Evolutionary conservation across 2,329 filamentous ascomycete species (phyloP).

Genomic region (Cladosporium sp.): DNA sequence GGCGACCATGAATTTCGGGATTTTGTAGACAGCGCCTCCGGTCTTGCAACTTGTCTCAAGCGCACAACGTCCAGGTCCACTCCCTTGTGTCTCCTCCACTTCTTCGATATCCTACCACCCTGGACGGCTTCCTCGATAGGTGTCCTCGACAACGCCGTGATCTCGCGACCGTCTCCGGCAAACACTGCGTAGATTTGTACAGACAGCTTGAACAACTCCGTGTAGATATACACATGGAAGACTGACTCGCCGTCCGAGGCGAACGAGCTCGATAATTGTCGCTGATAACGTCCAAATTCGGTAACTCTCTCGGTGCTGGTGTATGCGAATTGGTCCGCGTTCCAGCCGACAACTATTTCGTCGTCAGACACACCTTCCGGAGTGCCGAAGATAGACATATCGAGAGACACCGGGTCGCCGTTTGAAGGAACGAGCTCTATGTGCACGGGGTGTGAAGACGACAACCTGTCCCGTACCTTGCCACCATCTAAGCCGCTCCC

Average conservation of each 20-base stretch:
- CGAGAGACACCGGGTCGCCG: not conserved
- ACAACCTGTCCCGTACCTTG: not conserved
- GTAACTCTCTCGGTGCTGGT: not conserved
- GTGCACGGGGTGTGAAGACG: not conserved
- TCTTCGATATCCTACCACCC: not conserved
- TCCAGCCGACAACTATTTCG: not conserved
- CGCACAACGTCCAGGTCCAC: not conserved
- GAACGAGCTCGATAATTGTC: not conserved
- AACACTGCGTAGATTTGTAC: not conserved
- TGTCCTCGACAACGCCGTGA: not conserved
- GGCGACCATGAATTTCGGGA: no score
- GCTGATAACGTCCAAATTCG: not conserved
- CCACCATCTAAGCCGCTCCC: not conserved
- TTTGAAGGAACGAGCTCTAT: not conserved
- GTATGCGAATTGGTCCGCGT: not conserved
- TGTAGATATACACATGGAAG: constrained; percentile 3
- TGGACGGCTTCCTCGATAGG: not conserved
- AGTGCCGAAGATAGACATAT: not conserved
- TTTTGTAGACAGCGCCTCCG: not conserved
- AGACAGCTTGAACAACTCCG: not conserved
- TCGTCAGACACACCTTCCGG: not conserved
- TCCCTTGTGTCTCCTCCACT: not conserved
- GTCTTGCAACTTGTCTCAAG: not conserved
- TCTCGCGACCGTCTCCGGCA: not conserved
- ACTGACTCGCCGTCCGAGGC: not conserved